A percentile compares a stretch with the other conserved stretches of the same genome.
These are phyloP conservation scores for Penicillium sp. DNA, from an alignment of 2,329 filamentous ascomycete genomes.

Conservation along the genomic window DNA sequence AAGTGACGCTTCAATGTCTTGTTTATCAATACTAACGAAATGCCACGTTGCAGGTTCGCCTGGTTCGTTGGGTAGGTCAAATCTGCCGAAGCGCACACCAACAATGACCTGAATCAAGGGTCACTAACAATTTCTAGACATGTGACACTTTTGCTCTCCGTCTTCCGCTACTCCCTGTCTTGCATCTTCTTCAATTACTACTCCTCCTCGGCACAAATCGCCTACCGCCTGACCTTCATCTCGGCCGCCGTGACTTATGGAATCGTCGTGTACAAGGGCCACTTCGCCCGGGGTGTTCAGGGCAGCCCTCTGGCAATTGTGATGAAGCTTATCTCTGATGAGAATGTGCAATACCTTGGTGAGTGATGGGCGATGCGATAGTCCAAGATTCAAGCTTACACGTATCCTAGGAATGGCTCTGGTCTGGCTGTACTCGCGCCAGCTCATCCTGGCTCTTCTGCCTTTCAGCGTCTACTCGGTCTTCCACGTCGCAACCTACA, in stretches of 20 bases:
- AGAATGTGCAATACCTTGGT: slow-evolving; percentile 98
- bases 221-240: slow-evolving; percentile 87
- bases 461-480: slow-evolving; percentile 96
- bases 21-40: slow-evolving; percentile 25
- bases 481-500: slow-evolving; percentile 98
- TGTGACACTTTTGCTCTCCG: slow-evolving; percentile 77
- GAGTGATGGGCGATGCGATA: slow-evolving; percentile 41
- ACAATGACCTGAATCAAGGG: not conserved
- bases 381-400: slow-evolving; percentile 8
- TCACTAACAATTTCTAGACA: slow-evolving; percentile 60
- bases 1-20: slow-evolving; percentile 14
- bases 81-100: slow-evolving; percentile 9
- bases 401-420: slow-evolving; percentile 73
- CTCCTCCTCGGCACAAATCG: slow-evolving; percentile 72
- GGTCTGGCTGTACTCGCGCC: slow-evolving; percentile 88
- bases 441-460: slow-evolving; percentile 85
- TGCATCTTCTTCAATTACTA: slow-evolving; percentile 88
- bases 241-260: slow-evolving; percentile 91
- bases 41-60: slow-evolving; percentile 52
- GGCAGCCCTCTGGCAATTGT: slow-evolving; percentile 62
- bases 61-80: slow-evolving; percentile 75
- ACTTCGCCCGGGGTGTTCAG: slow-evolving; percentile 76
- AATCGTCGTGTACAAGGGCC: slow-evolving; percentile 98
- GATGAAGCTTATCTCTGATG: slow-evolving; percentile 72
- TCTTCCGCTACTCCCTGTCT: slow-evolving; percentile 78